A percentile compares a stretch with the other conserved stretches of the same genome.
Conservation (phyloP, 2,329 filamentous ascomycete genomes). For the Monilinia aucupariae region DNA sequence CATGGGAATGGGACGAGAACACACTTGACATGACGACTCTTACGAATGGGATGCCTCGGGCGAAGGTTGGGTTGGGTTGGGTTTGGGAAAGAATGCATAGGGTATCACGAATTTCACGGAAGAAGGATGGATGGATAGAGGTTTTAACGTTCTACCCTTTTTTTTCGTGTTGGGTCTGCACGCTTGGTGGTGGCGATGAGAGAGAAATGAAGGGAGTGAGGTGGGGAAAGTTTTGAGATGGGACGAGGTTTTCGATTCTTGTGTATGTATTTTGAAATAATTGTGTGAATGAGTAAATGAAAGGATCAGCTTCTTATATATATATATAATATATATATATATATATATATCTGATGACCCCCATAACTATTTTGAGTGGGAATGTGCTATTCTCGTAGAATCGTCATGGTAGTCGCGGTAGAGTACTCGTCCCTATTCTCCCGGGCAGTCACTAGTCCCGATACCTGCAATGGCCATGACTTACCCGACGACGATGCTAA, state of each 20-base stretch:
- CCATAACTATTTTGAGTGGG: neutral
- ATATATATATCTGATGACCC: neutral
- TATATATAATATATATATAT: neutral
- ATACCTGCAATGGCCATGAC: neutral
- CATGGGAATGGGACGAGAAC: neutral
- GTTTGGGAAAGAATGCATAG: slow-evolving; percentile 10
- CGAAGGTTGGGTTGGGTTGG: neutral
- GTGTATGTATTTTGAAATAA: slow-evolving; percentile 14
- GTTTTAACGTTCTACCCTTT: neutral
- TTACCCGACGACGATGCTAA: too few relatives aligned
- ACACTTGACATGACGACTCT: slow-evolving; percentile 6
- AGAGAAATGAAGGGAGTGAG: neutral
- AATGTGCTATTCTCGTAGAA: neutral
- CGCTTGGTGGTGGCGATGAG: neutral
- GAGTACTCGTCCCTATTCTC: neutral
- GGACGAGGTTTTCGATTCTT: slow-evolving; percentile 11
- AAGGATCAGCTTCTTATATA: neutral
- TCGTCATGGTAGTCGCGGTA: neutral
- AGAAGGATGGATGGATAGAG: neutral
- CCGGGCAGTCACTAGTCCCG: neutral
- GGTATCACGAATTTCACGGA: slow-evolving; percentile 6
- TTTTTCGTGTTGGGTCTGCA: neutral
- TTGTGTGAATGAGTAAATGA: slow-evolving; percentile 2
- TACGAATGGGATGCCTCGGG: slow-evolving; percentile 7
- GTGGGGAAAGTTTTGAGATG: neutral